Percentiles rank a stretch among this genome's conserved stretches.
Evolutionary conservation across 768 basidiomycete species (phyloP).

Genomic region (Rhizopogon rudus): DNA sequence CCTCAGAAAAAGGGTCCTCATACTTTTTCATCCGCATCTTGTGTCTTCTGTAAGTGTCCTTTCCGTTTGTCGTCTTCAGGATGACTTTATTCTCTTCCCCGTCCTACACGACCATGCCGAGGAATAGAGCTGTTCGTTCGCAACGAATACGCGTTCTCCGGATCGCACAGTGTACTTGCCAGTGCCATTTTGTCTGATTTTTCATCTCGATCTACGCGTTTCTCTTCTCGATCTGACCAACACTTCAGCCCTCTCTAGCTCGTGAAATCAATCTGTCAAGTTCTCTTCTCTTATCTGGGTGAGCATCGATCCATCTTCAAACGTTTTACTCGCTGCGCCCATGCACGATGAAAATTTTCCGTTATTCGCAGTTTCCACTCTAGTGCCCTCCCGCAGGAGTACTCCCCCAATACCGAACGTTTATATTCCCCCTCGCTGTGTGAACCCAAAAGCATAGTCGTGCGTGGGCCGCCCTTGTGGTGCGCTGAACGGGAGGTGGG

Average conservation of each 20-base stretch:
- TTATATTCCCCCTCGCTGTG: slow-evolving; percentile 65
- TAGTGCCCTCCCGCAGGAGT: slow-evolving; percentile 60
- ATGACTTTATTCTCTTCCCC: slow-evolving; percentile 91
- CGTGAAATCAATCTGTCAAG: neutral
- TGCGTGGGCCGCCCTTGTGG: slow-evolving; percentile 60
- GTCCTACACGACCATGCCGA: slow-evolving; percentile 89
- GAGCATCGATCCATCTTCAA: slow-evolving; percentile 13
- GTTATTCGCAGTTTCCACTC: slow-evolving; percentile 88
- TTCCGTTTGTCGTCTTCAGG: slow-evolving; percentile 14
- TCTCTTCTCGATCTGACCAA: slow-evolving; percentile 10
- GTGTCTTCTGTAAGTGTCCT: neutral
- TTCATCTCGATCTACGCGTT: neutral
- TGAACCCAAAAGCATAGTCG: slow-evolving; percentile 66
- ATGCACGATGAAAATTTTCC: slow-evolving; percentile 52
- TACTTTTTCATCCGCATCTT: slow-evolving; percentile 10
- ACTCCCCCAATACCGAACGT: slow-evolving; percentile 72
- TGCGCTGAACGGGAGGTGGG: slow-evolving; percentile 73
- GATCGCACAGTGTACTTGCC: slow-evolving; percentile 77
- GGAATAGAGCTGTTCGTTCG: slow-evolving; percentile 75
- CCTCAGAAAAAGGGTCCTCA: neutral
- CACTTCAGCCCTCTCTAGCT: slow-evolving; percentile 3
- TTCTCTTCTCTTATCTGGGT: slow-evolving; percentile 9
- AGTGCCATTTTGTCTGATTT: slow-evolving; percentile 82
- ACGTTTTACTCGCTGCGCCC: slow-evolving; percentile 13
- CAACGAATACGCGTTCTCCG: slow-evolving; percentile 62